Conservation (phyloP, 2,329 filamentous ascomycete genomes). For the Claviceps pusilla region DNA sequence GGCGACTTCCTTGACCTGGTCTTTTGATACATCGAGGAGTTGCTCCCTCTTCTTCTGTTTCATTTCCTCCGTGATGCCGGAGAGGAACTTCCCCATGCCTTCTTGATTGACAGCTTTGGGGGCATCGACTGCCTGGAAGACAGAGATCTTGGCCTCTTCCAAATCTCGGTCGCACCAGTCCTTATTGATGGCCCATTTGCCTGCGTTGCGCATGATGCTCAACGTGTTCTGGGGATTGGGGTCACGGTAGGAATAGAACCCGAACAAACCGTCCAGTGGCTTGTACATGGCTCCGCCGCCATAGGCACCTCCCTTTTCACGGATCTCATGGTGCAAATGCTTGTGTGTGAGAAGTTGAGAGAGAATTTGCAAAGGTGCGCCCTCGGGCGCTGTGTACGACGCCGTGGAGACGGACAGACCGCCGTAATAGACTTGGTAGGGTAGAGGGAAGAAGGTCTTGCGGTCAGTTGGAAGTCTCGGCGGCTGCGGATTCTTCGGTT, state of each 20-base stretch:
- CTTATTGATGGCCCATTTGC: constrained; percentile 67
- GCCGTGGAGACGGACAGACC: constrained; percentile 68
- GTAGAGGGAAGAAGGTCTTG: constrained; percentile 83
- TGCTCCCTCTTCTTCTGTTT: constrained; percentile 69
- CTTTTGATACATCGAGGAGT: constrained; percentile 69
- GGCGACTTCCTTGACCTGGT: constrained; percentile 67
- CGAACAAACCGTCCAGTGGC: constrained; percentile 70
- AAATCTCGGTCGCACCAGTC: constrained; percentile 72
- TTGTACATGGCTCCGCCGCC: constrained; percentile 78
- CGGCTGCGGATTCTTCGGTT: constrained; percentile 22
- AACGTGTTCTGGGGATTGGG: constrained; percentile 85
- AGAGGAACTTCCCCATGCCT: constrained; percentile 73
- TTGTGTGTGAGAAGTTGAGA: constrained; percentile 90
- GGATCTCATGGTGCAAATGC: constrained; percentile 90
- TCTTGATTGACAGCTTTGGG: constrained; percentile 76
- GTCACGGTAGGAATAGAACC: constrained; percentile 93
- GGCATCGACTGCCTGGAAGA: constrained; percentile 85
- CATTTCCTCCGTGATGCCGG: constrained; percentile 78
- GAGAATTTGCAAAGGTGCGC: constrained; percentile 73
- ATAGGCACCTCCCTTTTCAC: constrained; percentile 93
- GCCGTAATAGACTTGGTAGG: constrained; percentile 95
- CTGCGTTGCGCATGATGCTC: constrained; percentile 68
- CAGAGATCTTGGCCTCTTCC: constrained; percentile 88
- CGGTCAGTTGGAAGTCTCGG: constrained; percentile 32
- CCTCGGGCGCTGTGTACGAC: constrained; percentile 61